A percentile compares a stretch with the other conserved stretches of the same genome.
These are phyloP conservation scores for Eucalyptus shirleyi DNA, from an alignment of 345 rosid genomes.

Conservation along the genomic window DNA sequence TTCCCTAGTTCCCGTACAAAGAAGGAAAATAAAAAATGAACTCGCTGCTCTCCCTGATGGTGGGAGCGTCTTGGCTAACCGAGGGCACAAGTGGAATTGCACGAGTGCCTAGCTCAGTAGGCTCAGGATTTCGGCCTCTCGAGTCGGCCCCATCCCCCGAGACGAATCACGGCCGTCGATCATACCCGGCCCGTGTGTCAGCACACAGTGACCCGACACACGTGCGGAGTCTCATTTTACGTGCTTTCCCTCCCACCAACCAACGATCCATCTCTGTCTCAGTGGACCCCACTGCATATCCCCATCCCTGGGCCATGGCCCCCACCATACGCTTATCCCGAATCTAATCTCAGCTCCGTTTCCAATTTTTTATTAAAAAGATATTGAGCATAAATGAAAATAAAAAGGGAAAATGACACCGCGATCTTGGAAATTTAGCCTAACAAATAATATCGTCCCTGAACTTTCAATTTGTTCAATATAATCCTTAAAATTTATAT, in stretches of 20 bases:
- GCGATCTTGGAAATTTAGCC: rapidly evolving
- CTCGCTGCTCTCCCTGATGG: no score
- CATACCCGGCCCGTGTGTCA: background rate
- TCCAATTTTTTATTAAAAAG: background rate
- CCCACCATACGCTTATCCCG: background rate
- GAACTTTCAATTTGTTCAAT: rapidly evolving
- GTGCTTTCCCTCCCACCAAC: background rate
- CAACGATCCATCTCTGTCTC: background rate
- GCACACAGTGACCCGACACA: background rate
- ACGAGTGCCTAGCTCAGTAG: no score
- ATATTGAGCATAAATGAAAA: no score
- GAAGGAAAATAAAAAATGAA: no score
- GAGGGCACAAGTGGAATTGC: no score
- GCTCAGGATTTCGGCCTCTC: no score
- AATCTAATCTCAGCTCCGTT: background rate
- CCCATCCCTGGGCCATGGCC: background rate
- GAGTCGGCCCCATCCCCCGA: background rate
- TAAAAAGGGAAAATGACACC: no score
- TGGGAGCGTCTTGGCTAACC: no score
- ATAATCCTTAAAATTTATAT: rapidly evolving
- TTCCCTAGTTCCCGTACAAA: no score
- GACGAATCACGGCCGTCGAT: background rate
- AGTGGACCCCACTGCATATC: background rate
- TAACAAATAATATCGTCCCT: rapidly evolving
- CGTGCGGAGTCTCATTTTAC: background rate